These are phyloP conservation scores for Arthrobotrys iridis DNA, from an alignment of 2,329 filamentous ascomycete genomes.

Conservation along the genomic window DNA sequence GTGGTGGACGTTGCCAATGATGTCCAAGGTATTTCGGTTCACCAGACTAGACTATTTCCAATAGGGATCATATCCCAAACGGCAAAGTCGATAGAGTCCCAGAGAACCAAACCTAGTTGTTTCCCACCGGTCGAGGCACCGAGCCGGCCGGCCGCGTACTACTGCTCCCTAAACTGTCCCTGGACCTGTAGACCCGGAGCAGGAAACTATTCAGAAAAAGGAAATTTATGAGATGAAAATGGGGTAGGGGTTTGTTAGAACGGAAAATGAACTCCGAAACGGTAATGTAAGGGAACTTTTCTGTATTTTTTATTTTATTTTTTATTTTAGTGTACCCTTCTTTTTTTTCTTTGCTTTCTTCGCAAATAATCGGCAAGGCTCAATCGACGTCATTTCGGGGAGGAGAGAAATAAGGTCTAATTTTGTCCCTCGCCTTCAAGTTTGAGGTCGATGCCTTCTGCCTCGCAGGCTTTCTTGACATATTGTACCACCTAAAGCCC, in stretches of 20 bases:
- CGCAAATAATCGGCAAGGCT: neutral
- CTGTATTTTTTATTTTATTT: too few species aligned
- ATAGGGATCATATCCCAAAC: slow-evolving; percentile 8
- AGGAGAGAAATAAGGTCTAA: neutral
- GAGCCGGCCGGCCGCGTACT: neutral
- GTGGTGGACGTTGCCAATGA: slow-evolving; percentile 1
- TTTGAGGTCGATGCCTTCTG: slow-evolving; percentile 50
- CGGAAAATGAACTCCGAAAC: slow-evolving; percentile 21
- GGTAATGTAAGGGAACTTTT: slow-evolving; percentile 7
- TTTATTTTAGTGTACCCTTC: too few species aligned
- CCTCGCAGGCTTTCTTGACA: slow-evolving; percentile 43
- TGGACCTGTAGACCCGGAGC: neutral
- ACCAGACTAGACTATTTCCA: too few species aligned
- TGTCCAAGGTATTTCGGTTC: too few species aligned
- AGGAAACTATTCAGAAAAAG: slow-evolving; percentile 6
- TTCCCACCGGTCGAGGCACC: slow-evolving; percentile 1
- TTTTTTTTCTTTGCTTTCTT: neutral
- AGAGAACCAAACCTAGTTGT: neutral
- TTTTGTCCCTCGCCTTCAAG: slow-evolving; percentile 41
- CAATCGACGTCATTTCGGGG: slow-evolving; percentile 14
- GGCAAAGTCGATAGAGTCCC: neutral
- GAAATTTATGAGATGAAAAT: slow-evolving; percentile 24
- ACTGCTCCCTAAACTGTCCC: neutral
- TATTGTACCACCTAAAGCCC: slow-evolving; percentile 50
- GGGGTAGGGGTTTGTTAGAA: neutral